Conservation (phyloP, 2,329 filamentous ascomycete species). For the Lasiodiplodia citricola region DNA sequence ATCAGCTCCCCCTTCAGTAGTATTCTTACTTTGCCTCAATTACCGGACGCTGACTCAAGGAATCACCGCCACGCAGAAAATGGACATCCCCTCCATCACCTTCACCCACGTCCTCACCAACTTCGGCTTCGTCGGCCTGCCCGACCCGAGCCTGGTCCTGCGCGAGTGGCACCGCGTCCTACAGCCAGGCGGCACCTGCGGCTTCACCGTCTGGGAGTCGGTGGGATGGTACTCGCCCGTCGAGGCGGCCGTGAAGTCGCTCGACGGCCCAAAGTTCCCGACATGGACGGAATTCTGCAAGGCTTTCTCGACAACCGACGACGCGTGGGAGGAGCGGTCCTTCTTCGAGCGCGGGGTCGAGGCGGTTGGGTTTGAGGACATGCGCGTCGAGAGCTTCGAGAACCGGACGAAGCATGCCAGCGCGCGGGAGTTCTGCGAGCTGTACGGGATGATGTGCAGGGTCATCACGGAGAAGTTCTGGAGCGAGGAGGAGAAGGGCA, state of each 20-base stretch:
- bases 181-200: conserved; percentile 65
- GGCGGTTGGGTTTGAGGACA: conserved; percentile 16
- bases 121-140: conserved; percentile 56
- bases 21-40: too few relatives aligned
- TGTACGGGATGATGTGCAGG: neutral
- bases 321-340: conserved; percentile 8
- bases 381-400: neutral
- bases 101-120: conserved; percentile 46
- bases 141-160: conserved; percentile 47
- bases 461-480: conserved; percentile 11
- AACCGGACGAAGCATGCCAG: conserved; percentile 1
- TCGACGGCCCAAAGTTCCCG: neutral
- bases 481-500: conserved; percentile 25
- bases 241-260: neutral
- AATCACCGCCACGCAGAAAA: neutral
- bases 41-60: neutral
- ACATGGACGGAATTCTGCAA: conserved; percentile 10
- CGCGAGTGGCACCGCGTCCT: conserved; percentile 39
- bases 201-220: conserved; percentile 55
- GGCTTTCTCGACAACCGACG: neutral
- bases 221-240: conserved; percentile 20
- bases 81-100: conserved; percentile 15
- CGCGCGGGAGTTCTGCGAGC: conserved; percentile 1
- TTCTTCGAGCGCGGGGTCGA: neutral
- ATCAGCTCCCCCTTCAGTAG: neutral